These are phyloP conservation scores for Alternaria incomplexa DNA, from an alignment of 2,329 filamentous ascomycete genomes.

Conservation along the genomic window DNA sequence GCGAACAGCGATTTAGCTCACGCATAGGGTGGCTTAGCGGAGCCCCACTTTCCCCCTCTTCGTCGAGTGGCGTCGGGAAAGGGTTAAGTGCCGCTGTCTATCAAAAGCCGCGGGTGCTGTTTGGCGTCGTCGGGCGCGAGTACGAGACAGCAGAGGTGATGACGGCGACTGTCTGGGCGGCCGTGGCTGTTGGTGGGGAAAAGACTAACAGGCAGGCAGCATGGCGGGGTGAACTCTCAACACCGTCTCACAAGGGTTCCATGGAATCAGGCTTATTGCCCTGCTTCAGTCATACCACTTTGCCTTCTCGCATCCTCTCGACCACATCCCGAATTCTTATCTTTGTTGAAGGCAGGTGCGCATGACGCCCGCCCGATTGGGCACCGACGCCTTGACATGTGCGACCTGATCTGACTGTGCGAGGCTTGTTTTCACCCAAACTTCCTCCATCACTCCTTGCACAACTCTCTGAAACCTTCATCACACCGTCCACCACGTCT, in stretches of 20 bases:
- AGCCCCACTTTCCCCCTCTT: conserved; percentile 25
- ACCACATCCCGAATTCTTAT: conserved; percentile 5
- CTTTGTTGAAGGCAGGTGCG: conserved; percentile 21
- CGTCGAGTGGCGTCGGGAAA: conserved; percentile 26
- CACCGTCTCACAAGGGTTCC: background rate
- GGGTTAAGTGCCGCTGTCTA: conserved; percentile 8
- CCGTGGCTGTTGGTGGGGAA: conserved; percentile 14
- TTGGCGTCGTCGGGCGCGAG: conserved; percentile 2
- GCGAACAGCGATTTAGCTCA: conserved; percentile 31
- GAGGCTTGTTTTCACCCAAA: conserved; percentile 10
- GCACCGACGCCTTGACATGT: conserved; percentile 21
- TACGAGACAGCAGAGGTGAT: conserved; percentile 11
- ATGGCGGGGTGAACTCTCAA: conserved; percentile 9
- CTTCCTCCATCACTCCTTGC: conserved; percentile 13
- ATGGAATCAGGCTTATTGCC: background rate
- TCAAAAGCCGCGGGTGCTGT: conserved; percentile 1
- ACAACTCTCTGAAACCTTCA: conserved; percentile 26
- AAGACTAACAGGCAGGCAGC: conserved; percentile 11
- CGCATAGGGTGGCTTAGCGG: conserved; percentile 34
- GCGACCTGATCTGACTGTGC: conserved; percentile 22
- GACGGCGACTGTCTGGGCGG: conserved; percentile 14
- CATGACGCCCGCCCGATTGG: conserved; percentile 24
- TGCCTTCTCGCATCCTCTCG: background rate
- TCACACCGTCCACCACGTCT: background rate
- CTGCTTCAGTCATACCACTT: background rate